Percentiles rank a stretch among this genome's conserved stretches.
Evolutionary conservation across 2,329 filamentous ascomycete species (phyloP).

Genomic region (Amauroascus verrucosus): DNA sequence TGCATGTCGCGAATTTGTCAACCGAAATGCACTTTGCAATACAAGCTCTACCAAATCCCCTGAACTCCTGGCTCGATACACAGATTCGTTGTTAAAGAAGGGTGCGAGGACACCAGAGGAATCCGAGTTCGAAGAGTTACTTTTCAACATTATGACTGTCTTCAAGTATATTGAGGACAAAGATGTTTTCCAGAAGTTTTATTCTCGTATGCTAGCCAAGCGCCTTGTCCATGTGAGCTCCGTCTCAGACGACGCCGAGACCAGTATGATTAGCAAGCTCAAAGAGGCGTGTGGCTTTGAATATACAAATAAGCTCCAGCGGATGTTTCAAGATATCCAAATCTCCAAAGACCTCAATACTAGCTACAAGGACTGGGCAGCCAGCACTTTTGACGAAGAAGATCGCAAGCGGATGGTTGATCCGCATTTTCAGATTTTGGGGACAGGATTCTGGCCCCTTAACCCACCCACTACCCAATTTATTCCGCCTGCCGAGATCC

Average conservation of each 20-base stretch:
- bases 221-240: constrained; percentile 91
- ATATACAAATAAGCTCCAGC: constrained; percentile 97
- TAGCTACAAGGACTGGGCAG: constrained; percentile 70
- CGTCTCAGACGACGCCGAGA: constrained; percentile 93
- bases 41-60: constrained; percentile 87
- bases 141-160: constrained; percentile 94
- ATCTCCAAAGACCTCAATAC: constrained; percentile 95
- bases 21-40: constrained; percentile 93
- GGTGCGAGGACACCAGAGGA: constrained; percentile 79
- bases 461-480: constrained; percentile 80
- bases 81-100: constrained; percentile 85
- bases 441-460: constrained; percentile 95
- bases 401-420: constrained; percentile 63
- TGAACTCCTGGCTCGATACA: constrained; percentile 89
- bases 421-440: constrained; percentile 82
- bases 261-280: constrained; percentile 97
- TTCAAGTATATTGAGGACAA: constrained; percentile 99
- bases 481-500: constrained; percentile 72
- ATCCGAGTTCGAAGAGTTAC: constrained; percentile 76
- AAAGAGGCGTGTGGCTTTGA: constrained; percentile 98
- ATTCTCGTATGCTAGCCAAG: constrained; percentile 90
- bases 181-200: constrained; percentile 99
- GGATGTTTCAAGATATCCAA: constrained; percentile 99
- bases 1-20: constrained; percentile 95
- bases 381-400: constrained; percentile 52